A percentile compares a stretch with the other conserved stretches of the same genome.
Evolutionary conservation across 345 rosid genomes (phyloP).

Genomic region (Eucalyptus victrix): DNA sequence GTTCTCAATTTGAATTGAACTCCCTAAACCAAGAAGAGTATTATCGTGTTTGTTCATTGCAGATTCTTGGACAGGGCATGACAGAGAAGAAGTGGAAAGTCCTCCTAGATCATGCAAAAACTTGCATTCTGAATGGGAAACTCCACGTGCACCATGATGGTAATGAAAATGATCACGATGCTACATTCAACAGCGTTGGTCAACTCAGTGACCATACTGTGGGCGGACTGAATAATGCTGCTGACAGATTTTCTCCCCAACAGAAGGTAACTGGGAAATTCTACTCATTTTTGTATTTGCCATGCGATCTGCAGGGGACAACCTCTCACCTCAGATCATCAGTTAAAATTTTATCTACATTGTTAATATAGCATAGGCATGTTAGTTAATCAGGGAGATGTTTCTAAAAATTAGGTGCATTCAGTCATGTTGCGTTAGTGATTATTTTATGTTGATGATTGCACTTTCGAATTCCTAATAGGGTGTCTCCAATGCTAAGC

Average conservation of each 20-base stretch:
- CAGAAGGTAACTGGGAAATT: background rate
- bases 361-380: background rate
- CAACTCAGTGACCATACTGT: background rate
- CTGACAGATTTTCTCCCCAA: background rate
- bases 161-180: background rate
- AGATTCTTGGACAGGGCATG: background rate
- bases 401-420: background rate
- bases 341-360: too few relatives aligned
- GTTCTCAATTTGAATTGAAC: background rate
- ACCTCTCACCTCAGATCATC: background rate
- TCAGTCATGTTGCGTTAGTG: background rate
- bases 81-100: background rate
- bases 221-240: accelerated
- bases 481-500: too few relatives aligned
- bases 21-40: background rate
- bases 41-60: background rate
- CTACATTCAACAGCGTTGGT: background rate
- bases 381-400: background rate
- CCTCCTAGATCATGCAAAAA: background rate
- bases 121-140: background rate
- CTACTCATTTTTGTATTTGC: accelerated
- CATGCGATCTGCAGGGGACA: background rate
- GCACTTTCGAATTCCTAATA: too few relatives aligned
- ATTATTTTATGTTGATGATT: too few relatives aligned
- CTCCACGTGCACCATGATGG: background rate